Conservation (phyloP, 257 asterid genomes). For the Solanum corneliomulleri region DNA sequence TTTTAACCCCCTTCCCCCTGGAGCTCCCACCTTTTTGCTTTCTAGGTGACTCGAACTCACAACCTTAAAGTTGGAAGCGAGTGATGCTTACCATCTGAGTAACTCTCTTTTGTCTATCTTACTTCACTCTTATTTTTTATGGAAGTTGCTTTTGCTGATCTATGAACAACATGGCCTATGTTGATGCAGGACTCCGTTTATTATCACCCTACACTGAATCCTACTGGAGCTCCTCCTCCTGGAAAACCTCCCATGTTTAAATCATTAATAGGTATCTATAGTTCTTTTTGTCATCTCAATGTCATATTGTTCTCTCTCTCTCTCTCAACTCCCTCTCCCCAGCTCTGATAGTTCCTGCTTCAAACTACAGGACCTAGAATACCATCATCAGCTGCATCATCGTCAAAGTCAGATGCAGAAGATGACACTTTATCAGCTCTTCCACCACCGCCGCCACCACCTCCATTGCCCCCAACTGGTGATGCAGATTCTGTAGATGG, state of each 20-base stretch:
- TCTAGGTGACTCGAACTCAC: background rate
- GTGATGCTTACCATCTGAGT: background rate
- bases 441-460: slow-evolving; percentile 77
- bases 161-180: slow-evolving; percentile 8
- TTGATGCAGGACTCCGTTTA: slow-evolving; percentile 88
- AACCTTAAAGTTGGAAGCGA: background rate
- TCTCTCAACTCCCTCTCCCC: background rate
- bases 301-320: background rate
- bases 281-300: background rate
- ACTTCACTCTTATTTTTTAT: background rate
- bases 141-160: slow-evolving; percentile 4
- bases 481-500: slow-evolving; percentile 53
- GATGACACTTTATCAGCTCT: slow-evolving; percentile 34
- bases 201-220: slow-evolving; percentile 93
- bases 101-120: background rate
- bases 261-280: slow-evolving; percentile 65
- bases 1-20: background rate
- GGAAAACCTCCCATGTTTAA: slow-evolving; percentile 98
- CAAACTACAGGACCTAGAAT: slow-evolving; percentile 69
- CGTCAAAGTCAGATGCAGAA: slow-evolving; percentile 47
- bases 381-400: slow-evolving; percentile 68
- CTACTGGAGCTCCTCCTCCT: slow-evolving; percentile 99
- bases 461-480: slow-evolving; percentile 44
- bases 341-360: background rate
- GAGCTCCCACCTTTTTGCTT: background rate